phyloP scores from a whole-genome alignment of 495 filamentous ascomycete species.

The Aeminium ludgeri region DNA sequence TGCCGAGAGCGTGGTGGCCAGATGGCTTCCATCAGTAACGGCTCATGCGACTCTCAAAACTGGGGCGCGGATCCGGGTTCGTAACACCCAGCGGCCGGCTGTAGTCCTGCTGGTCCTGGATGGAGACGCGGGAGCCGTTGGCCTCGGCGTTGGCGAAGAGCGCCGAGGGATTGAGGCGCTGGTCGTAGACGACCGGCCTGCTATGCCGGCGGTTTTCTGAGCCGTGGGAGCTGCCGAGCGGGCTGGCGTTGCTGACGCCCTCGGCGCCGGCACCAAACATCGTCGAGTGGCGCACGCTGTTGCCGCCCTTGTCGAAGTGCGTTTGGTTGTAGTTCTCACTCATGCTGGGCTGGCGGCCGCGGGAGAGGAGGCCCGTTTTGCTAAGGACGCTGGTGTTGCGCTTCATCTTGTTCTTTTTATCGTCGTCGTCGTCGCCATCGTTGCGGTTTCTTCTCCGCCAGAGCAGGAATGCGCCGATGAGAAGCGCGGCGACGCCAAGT shows the following conservation, averaged over 20 bases:
- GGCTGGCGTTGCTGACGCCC: slow-evolving; percentile 8
- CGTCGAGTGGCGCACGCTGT: slow-evolving; percentile 13
- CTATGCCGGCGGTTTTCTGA: slow-evolving; percentile 4
- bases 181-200: slow-evolving; percentile 15
- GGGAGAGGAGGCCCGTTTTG: slow-evolving; percentile 13
- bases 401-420: neutral
- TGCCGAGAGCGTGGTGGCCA: no score
- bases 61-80: slow-evolving; percentile 4
- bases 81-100: slow-evolving; percentile 7
- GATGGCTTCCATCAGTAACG: no score
- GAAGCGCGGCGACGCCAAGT: slow-evolving; percentile 6
- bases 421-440: neutral
- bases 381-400: slow-evolving; percentile 17
- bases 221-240: slow-evolving; percentile 8
- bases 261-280: slow-evolving; percentile 7
- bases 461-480: slow-evolving; percentile 5
- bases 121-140: slow-evolving; percentile 14
- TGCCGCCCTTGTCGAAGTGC: neutral
- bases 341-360: slow-evolving; percentile 6
- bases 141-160: slow-evolving; percentile 11
- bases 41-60: no score
- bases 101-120: slow-evolving; percentile 17
- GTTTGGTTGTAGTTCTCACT: neutral
- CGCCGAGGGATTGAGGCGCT: slow-evolving; percentile 16
- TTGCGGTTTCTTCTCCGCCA: slow-evolving; percentile 6